Evolutionary conservation across 805 yeast species (phyloP).

Genomic region (Metschnikowia dekortorum): DNA sequence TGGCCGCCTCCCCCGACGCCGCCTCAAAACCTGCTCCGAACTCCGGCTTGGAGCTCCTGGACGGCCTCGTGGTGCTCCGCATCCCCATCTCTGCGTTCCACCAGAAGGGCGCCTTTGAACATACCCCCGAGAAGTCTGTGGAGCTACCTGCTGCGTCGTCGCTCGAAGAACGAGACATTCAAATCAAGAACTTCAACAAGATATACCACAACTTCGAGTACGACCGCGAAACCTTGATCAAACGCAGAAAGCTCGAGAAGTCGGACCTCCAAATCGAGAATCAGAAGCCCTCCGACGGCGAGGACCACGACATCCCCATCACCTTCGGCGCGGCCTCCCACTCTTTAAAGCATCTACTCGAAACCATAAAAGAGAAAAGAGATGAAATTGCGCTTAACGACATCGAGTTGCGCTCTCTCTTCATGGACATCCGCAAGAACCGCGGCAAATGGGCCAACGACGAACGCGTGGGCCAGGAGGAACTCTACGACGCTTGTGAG

Average conservation of each 20-base stretch:
- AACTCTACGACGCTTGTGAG: slow-evolving; percentile 94
- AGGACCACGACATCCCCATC: slow-evolving; percentile 22
- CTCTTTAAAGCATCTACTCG: slow-evolving; percentile 69
- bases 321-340: slow-evolving; percentile 37
- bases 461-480: slow-evolving; percentile 94
- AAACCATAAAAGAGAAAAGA: slow-evolving; percentile 73
- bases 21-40: slow-evolving; percentile 13
- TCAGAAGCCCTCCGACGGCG: slow-evolving; percentile 11
- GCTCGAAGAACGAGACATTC: slow-evolving; percentile 37
- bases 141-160: slow-evolving; percentile 11
- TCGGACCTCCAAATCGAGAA: slow-evolving; percentile 66
- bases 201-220: slow-evolving; percentile 74
- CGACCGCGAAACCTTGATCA: slow-evolving; percentile 69
- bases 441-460: slow-evolving; percentile 98
- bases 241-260: slow-evolving; percentile 72
- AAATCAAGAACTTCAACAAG: slow-evolving; percentile 63
- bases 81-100: slow-evolving; percentile 30
- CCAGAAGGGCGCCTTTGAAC: slow-evolving; percentile 4
- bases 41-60: slow-evolving; percentile 18
- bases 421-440: slow-evolving; percentile 90
- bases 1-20: too few species aligned
- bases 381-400: slow-evolving; percentile 75
- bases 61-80: slow-evolving; percentile 28
- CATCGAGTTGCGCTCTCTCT: slow-evolving; percentile 73
- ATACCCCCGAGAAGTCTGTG: slow-evolving; percentile 10